Evolutionary conservation across 306 rosid species (phyloP), one percentile per base, ranked within the genome.

Genomic region (Cotoneaster glaucophyllus): DNA sequence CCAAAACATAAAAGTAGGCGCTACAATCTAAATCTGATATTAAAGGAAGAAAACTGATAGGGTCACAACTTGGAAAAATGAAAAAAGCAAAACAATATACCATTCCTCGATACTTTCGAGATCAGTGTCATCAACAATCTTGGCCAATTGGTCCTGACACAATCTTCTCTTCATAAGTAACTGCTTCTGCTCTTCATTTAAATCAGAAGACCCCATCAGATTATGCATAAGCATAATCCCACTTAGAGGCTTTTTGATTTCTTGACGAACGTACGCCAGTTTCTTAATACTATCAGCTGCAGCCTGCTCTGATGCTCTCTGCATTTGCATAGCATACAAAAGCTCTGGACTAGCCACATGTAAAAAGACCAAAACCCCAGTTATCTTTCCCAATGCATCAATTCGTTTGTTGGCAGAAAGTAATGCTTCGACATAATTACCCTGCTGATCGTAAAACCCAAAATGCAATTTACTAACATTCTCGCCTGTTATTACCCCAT

Each of bases 331-430:
- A 75, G 83, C 82, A 79, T 75, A 76, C 66, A 81, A 68, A 72
- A 85, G 85, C 65, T 85, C 88, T 44, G 81, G 79, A 78, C 85
- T 78, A 66, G 88, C 71, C 73, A 81, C 64, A 41, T 81, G 81
- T 79, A 85, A 71, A 80, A 85, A 85, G 68, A 80, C 81, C 73
- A 85, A 56, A 56, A 82, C 85, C 77, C 88, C 85, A 54, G 71
- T 75, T 54, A 81, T 68, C 70, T 48, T 79, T 62, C 88, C 88
- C 52, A 78, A 74, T 26, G 69, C 48, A 72, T 85, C 74, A 31
- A 65, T 72, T 73, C 88, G 64, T 61, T 71, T 81, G 76, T 56
- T 75, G 8, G 83, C 85, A 24, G 85, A 75, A 45, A 85, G 83
- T 74, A 85, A 64, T 9, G 85, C 80, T 71, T 85, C 83, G 34